A percentile compares a stretch with the other conserved stretches of the same genome.
Evolutionary conservation across 1,284 basidiomycete genomes (phyloP).

Genomic region (Agroathelia rolfsii): DNA sequence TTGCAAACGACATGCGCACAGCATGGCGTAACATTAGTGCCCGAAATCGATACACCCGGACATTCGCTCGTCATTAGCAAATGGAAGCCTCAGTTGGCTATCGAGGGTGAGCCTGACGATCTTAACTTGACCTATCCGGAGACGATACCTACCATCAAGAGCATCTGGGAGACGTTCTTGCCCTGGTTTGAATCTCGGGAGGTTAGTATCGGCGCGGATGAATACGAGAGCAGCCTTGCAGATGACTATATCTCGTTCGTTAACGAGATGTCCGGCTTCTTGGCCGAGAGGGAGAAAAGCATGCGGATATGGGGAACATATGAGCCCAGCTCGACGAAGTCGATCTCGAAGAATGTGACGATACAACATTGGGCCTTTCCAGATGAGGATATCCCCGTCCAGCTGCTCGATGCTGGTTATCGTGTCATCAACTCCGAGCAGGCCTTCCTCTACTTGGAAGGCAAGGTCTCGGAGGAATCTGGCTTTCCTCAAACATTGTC

Average conservation of each 20-base stretch:
- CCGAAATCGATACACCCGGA: conserved; percentile 28
- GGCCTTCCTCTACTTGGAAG: conserved; percentile 27
- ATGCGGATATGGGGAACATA: conserved; percentile 27
- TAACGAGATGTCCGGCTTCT: conserved; percentile 24
- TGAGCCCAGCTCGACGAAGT: conserved; percentile 20
- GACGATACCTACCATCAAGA: conserved; percentile 25
- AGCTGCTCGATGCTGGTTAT: conserved; percentile 24
- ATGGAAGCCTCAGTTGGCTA: conserved; percentile 26
- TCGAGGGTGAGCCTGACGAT: conserved; percentile 20
- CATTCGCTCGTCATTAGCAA: conserved; percentile 27
- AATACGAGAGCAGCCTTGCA: conserved; percentile 23
- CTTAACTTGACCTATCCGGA: conserved; percentile 26
- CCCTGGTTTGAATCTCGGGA: conserved; percentile 27
- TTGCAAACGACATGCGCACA: conserved; percentile 23
- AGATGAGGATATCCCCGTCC: conserved; percentile 21
- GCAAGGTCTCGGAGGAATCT: conserved; percentile 22
- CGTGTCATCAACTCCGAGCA: conserved; percentile 27
- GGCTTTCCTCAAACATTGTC: conserved; percentile 24
- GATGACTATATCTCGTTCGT: conserved; percentile 27
- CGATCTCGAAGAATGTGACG: conserved; percentile 24
- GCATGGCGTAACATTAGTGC: conserved; percentile 23
- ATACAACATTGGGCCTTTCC: conserved; percentile 31
- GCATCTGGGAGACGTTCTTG: conserved; percentile 27
- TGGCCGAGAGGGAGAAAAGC: conserved; percentile 18
- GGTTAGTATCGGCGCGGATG: conserved; percentile 31